Conservation (phyloP, 805 yeast genomes). For the Candida schatavii region DNA sequence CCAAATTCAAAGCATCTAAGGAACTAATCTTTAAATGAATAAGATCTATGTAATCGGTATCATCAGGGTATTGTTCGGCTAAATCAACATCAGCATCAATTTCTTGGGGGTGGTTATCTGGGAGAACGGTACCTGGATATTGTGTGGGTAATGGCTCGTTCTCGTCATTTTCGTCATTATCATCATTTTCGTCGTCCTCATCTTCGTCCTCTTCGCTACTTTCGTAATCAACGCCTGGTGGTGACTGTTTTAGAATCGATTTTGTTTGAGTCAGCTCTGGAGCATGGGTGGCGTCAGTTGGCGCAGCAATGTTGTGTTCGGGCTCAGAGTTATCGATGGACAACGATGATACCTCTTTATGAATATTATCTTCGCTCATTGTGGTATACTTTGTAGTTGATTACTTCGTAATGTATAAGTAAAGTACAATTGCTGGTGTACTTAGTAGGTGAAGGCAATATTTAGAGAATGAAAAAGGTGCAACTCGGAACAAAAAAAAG, state of each 20-base stretch:
- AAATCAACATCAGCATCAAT: conserved; percentile 70
- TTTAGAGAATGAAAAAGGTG: no score
- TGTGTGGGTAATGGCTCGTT: conserved; percentile 38
- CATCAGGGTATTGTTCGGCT: conserved; percentile 53
- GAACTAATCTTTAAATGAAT: conserved; percentile 68
- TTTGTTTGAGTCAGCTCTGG: neutral
- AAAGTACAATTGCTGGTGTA: no score
- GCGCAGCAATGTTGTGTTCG: neutral
- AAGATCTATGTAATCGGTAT: conserved; percentile 59
- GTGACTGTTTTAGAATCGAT: neutral
- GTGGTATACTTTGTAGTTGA: neutral
- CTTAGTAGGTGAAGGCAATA: no score
- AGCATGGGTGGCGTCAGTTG: neutral
- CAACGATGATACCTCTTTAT: neutral
- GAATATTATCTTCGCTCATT: neutral
- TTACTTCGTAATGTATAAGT: no score
- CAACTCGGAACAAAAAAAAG: no score
- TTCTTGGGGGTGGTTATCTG: conserved; percentile 47
- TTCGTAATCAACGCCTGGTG: neutral
- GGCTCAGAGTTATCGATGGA: neutral
- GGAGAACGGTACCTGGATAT: conserved; percentile 42
- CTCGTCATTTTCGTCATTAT: conserved; percentile 16
- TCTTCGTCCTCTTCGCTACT: conserved; percentile 8
- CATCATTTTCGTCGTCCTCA: conserved; percentile 25
- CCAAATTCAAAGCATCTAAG: conserved; percentile 57